Base-by-base conservation (phyloP, 2,329 filamentous ascomycete genomes). In the Alternaria triticimaculans region DNA sequence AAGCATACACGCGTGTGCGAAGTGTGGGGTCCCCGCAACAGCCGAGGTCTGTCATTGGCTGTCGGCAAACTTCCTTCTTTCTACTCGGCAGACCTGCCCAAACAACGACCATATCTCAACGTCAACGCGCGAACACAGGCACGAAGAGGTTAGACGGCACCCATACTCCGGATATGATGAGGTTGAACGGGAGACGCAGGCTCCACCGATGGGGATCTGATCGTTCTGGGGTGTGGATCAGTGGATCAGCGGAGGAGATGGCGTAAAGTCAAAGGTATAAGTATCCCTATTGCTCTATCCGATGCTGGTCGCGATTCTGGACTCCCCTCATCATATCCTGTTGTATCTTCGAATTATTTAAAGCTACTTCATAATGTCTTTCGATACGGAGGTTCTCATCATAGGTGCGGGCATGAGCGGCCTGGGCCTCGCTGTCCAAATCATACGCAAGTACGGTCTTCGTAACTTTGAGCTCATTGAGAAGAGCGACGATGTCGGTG, bases 361-460 rank as follows among this genome's bases (percentile, higher is more conserved):
- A 30, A 46, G 20, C 23, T n/a, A 1, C 20, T 33, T 14, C 55
- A 62, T 49, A 18, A 75, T 80, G 76, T 74, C 76, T 30, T 72
- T 80, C 55, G 81, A 83, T 65, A 81, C 79, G 3, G 82, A 85
- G 67, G 80, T 85, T 58, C 77, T 85, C 26, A 84, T 85, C 48
- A 84, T 85, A 43, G 84, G 84, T n/a, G 84, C 82, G n/a, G 83
- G 83, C 64, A 80, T 82, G 75, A 82, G 80, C 30, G 83, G 83
- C 30, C 65, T 84, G 15, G 82, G 80, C n/a, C 76, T 84, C 56
- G 83, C 83, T 12, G 77, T 84, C 20, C 82, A 84, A 61, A 78
- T 84, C 8, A 75, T 81, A 41, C 76, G 82, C 30, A 72, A 80
- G 50, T 80, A 79, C 58, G 76, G 78, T 4, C 71, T 78, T 11